A percentile compares a stretch with the other conserved stretches of the same genome.
phyloP scores from a whole-genome alignment of 768 basidiomycete genomes.

The Lentinula sp. region DNA sequence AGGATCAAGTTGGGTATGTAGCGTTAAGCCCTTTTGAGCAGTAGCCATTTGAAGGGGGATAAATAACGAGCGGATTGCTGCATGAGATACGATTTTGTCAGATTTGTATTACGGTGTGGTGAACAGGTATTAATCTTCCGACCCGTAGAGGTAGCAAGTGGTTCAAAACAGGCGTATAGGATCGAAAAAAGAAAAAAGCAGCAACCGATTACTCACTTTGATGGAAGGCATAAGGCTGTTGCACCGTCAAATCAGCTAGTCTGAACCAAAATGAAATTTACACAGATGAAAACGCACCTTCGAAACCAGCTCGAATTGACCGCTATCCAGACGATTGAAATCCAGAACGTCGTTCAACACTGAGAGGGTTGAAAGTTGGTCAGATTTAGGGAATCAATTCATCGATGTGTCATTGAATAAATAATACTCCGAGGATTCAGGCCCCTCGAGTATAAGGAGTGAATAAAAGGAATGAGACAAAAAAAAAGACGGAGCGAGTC shows the following conservation, averaged over 20 bases:
- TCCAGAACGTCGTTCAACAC: constrained; percentile 63
- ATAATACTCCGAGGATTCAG: not conserved
- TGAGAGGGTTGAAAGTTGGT: constrained; percentile 11
- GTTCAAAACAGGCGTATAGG: not conserved
- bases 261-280: not conserved
- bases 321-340: constrained; percentile 68
- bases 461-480: not conserved
- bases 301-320: constrained; percentile 52
- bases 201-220: constrained; percentile 21
- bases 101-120: not conserved
- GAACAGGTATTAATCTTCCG: not conserved
- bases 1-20: constrained; percentile 50
- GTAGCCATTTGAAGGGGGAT: constrained; percentile 49
- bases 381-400: not conserved
- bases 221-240: constrained; percentile 52
- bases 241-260: not conserved
- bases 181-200: not conserved
- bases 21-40: constrained; percentile 48
- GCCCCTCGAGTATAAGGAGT: constrained; percentile 17
- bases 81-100: not conserved
- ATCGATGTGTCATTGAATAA: constrained; percentile 14
- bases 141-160: too few relatives aligned
- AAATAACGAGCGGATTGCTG: constrained; percentile 47
- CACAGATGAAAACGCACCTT: constrained; percentile 17
- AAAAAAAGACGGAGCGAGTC: not conserved